These are phyloP conservation scores for Cryptomeria japonica DNA, from an alignment of 75 land plant genomes.

Conservation along the genomic window DNA sequence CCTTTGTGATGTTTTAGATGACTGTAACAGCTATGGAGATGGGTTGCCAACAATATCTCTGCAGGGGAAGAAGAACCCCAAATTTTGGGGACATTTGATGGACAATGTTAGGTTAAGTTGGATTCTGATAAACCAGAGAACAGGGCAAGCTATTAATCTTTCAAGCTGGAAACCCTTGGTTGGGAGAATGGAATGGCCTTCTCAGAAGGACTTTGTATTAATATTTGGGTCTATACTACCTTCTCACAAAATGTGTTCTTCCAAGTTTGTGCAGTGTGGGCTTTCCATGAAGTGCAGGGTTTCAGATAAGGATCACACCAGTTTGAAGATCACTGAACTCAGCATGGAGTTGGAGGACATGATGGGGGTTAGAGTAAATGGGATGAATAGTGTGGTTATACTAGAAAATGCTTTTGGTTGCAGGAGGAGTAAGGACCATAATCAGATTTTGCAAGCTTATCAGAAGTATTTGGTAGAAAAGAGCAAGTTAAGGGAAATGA, in stretches of 20 bases:
- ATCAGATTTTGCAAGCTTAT: conserved; percentile 12
- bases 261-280: conserved; percentile 16
- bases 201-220: conserved; percentile 6
- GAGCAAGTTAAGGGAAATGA: conserved; percentile 8
- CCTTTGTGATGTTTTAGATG: neutral
- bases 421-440: conserved; percentile 15
- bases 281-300: conserved; percentile 7
- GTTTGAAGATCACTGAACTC: conserved; percentile 26
- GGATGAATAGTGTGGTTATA: conserved; percentile 20
- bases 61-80: conserved; percentile 29
- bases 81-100: conserved; percentile 27
- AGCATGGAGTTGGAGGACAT: conserved; percentile 41
- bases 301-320: neutral
- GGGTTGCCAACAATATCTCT: neutral
- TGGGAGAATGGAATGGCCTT: conserved; percentile 17
- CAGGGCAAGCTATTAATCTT: conserved; percentile 23
- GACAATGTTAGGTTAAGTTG: conserved; percentile 36
- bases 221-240: conserved; percentile 16
- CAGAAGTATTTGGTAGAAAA: conserved; percentile 8
- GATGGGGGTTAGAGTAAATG: conserved; percentile 28
- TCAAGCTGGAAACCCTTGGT: conserved; percentile 18
- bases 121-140: conserved; percentile 35
- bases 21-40: neutral
- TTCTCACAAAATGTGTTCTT: neutral
- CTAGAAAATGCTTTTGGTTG: conserved; percentile 17